Evolutionary conservation across 805 yeast genomes (phyloP).

Genomic region (Kodamaea sagamina): DNA sequence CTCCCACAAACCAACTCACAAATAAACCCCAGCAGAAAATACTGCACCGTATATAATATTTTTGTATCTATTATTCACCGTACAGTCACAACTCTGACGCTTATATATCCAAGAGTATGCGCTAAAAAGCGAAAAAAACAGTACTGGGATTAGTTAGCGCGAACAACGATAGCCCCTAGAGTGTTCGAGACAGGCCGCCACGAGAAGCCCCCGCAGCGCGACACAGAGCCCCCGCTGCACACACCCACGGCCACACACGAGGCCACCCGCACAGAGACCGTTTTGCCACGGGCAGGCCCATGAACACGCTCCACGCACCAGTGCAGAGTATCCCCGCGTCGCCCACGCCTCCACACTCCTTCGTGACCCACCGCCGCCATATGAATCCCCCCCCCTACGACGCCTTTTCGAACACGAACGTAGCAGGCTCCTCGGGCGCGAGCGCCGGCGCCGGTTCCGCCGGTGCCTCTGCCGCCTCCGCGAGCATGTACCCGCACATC

Average conservation of each 20-base stretch:
- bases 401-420: constrained; percentile 9
- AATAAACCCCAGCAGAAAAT: not conserved
- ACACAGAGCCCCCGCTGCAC: too few relatives aligned
- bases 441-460: not conserved
- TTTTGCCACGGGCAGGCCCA: not conserved
- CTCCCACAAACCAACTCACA: too few relatives aligned
- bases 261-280: too few relatives aligned
- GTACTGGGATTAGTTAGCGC: not conserved
- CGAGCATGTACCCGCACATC: constrained; percentile 12
- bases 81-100: constrained; percentile 6
- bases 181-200: too few relatives aligned
- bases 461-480: constrained; percentile 2
- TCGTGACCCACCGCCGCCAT: not conserved
- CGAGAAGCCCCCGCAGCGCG: too few relatives aligned
- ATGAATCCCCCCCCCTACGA: constrained; percentile 15
- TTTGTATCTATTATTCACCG: constrained; percentile 5
- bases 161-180: not conserved
- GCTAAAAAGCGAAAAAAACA: constrained; percentile 5
- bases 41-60: constrained; percentile 4
- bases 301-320: constrained; percentile 3
- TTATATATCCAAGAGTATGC: constrained; percentile 4
- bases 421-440: not conserved
- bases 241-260: too few relatives aligned
- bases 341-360: constrained; percentile 4
- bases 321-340: constrained; percentile 5